These are phyloP conservation scores for Pharnaceum exiguum DNA, from an alignment of 148 eudicot species.

Conservation along the genomic window DNA sequence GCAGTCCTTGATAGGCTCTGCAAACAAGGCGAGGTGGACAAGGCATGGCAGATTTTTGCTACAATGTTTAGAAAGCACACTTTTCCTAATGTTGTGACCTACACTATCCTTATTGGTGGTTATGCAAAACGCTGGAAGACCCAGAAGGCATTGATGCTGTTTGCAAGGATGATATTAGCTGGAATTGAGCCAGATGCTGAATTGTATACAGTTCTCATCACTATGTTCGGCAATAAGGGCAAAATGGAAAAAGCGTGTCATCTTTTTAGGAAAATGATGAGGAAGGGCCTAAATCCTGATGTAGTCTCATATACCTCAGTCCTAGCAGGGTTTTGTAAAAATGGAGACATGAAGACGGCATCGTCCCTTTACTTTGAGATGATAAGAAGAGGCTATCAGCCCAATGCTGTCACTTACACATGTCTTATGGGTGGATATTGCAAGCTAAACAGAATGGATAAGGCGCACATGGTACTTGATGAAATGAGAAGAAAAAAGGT, in stretches of 20 bases:
- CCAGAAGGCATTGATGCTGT: conserved; percentile 31
- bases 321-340: conserved; percentile 40
- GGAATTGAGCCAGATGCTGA: conserved; percentile 34
- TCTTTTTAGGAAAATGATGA: conserved; percentile 33
- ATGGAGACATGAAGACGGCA: conserved; percentile 32
- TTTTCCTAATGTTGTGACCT: conserved; percentile 34
- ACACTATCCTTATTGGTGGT: conserved; percentile 37
- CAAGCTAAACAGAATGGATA: conserved; percentile 29
- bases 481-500: conserved; percentile 35
- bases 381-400: conserved; percentile 22
- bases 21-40: conserved; percentile 29
- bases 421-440: conserved; percentile 46
- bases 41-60: conserved; percentile 41
- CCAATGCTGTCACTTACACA: conserved; percentile 47
- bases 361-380: conserved; percentile 31
- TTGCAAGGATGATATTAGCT: conserved; percentile 30
- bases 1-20: conserved; percentile 33
- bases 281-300: conserved; percentile 31
- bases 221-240: conserved; percentile 21
- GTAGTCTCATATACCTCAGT: conserved; percentile 30
- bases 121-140: conserved; percentile 29
- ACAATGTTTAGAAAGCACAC: conserved; percentile 34
- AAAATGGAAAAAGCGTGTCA: conserved; percentile 30
- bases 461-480: conserved; percentile 20
- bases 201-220: conserved; percentile 36